Base-by-base conservation (phyloP, 257 asterid species). In the Primulina tabacum region DNA sequence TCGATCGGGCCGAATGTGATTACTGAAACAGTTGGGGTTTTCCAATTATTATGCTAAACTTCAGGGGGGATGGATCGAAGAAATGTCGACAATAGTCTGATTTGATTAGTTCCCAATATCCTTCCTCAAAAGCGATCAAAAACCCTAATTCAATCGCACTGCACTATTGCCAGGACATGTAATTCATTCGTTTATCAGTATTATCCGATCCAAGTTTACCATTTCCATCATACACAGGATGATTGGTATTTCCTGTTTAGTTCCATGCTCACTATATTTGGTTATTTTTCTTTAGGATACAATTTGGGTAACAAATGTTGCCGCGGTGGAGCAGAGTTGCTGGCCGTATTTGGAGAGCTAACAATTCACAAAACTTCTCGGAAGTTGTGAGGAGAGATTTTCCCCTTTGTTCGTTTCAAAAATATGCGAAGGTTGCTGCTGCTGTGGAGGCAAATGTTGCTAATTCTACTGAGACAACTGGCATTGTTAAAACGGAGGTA, bases 271-370 rank as follows among this genome's bases (percentile, higher is more conserved):
- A 11, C 40, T 18, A 53, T 56, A 7, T 30, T 21, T 55, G 7
- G 2, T 29, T 18, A 2, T 18, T 30, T 73, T 52, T 34, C 26
- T 58, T 11, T 16, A 67, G 67, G 70, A 26, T 38, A 58, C 56
- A 57, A 62, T 29, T 63, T 34, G 14, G 11, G 38, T 17, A 52
- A 77, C 18, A 72, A 73, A 87, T 91, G 97, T 79, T 76, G 82
- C 73, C 82, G 59, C 83, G 93, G 82, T 89, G 89, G 81, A 76
- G 87, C 74, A 89, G 84, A 76, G 75, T 81, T 64, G 73, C 82
- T 67, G 60, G 80, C 78, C 82, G 75, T 56, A 50, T 83, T 30
- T 76, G 30, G 65, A 73, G 82, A 78, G 81, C 73, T 70, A 68
- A 58, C 71, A 63, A 62, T 68, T 70, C 78, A 29, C 81, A 63